Base-by-base conservation (phyloP, 2,329 filamentous ascomycete genomes). In the Fusarium neocosmosporiellum region DNA sequence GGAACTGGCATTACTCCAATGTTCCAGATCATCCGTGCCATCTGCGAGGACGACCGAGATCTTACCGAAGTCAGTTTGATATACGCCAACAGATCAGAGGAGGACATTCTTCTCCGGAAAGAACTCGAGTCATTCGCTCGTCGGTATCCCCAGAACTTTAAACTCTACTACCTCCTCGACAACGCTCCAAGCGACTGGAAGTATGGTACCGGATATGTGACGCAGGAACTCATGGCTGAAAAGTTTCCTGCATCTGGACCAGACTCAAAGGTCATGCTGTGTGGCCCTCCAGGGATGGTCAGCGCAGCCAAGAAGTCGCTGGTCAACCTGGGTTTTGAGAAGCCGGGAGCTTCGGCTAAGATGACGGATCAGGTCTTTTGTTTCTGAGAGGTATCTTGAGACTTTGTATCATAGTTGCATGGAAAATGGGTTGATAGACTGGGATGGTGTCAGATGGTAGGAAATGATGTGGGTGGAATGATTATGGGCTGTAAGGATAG, bases 281-380 rank as follows among this genome's bases (percentile, higher is more conserved):
- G 90, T 72, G 90, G 90, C 0, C 90, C 90, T 0, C 89, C 89
- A 0, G 86, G 85, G 0, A 89, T 92, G 88, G 81, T 91, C 2
- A 86, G 86, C 50, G 88, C 87, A 0, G 83, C 85, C 16, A 91
- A 90, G 81, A 87, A 85, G 74, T 81, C 80, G 9, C 76, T 90
- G 68, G 81, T 80, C 0, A 80, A 80, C 11, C 65, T 90, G 37
- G 89, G 88, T 0, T 90, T 86, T 68, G 80, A 87, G 68, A 81
- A 84, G 62, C 86, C 88, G 0, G 85, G 86, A 0, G 81, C 85
- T 1, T 81, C 86, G 7, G 79, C 85, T 2, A 90, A 88, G 78
- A 86, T 87, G 79, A 81, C 80, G 0, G 89, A 91, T 72, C 85
- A 90, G 59, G 81, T 90, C 1, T 90, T 91, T 70, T 82, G 81